These are phyloP conservation scores for Pisolithus tinctorius DNA, from an alignment of 768 basidiomycete genomes.

Conservation along the genomic window DNA sequence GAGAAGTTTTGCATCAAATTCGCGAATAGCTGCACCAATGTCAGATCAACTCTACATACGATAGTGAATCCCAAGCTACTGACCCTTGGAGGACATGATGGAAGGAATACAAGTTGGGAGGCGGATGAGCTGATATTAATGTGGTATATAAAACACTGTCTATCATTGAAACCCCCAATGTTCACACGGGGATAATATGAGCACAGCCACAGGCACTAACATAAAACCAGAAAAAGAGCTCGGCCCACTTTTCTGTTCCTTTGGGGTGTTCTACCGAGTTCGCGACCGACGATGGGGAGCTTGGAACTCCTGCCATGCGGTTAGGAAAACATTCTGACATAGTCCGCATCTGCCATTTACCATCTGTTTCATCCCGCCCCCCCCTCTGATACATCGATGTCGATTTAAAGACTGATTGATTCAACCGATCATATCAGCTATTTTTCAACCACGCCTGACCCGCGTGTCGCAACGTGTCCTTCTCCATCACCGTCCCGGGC, in stretches of 20 bases:
- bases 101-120: not conserved
- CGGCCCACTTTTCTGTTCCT: not conserved
- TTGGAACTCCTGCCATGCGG: no score
- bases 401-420: no score
- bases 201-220: slow-evolving; percentile 20
- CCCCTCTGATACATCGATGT: no score
- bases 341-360: no score
- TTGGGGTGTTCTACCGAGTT: not conserved
- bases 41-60: not conserved
- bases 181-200: slow-evolving; percentile 23
- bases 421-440: no score
- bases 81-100: slow-evolving; percentile 30
- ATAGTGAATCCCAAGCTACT: not conserved
- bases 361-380: no score
- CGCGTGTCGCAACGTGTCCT: no score
- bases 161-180: slow-evolving; percentile 16
- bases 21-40: slow-evolving; percentile 63
- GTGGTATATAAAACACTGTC: not conserved
- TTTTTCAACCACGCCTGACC: no score
- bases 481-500: no score
- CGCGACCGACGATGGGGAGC: no score
- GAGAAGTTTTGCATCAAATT: slow-evolving; percentile 98
- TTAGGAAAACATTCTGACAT: no score
- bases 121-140: not conserved
- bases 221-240: not conserved